Conservation (phyloP, 2,329 filamentous ascomycete species). For the Fusarium brevicatenulatum region DNA sequence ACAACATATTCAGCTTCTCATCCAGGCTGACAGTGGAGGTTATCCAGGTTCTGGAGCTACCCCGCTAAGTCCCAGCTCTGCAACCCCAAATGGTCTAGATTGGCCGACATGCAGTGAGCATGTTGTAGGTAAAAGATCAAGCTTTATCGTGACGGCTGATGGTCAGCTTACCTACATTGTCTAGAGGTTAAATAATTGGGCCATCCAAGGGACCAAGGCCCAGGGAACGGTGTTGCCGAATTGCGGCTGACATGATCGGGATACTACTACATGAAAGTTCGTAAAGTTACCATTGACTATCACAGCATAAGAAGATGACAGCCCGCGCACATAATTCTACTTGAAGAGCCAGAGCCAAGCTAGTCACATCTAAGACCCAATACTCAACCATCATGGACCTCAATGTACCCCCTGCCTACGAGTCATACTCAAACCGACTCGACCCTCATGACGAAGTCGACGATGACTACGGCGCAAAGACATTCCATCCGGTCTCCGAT, state of each 20-base stretch:
- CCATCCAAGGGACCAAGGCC: not conserved
- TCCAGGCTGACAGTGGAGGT: not conserved
- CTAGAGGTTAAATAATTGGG: not conserved
- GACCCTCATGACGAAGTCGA: conserved; percentile 11
- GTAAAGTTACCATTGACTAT: not conserved
- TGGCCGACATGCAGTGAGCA: not conserved
- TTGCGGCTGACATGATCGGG: not conserved
- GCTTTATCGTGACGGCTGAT: not conserved
- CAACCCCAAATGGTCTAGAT: not conserved
- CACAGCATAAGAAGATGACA: not conserved
- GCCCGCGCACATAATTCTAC: not conserved
- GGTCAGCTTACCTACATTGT: not conserved
- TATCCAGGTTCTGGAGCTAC: too few relatives aligned
- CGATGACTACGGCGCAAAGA: not conserved
- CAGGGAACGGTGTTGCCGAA: not conserved
- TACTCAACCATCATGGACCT: not conserved
- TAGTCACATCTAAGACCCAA: not conserved
- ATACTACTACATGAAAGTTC: not conserved
- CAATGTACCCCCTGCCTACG: not conserved
- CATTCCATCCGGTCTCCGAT: not conserved
- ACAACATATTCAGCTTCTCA: not conserved
- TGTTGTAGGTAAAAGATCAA: not conserved
- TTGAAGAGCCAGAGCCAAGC: not conserved
- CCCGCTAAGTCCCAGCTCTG: not conserved
- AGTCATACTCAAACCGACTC: conserved; percentile 12